Evolutionary conservation across 2,329 filamentous ascomycete species (phyloP).

Genomic region (Teratosphaeria pseudoeucalypti): DNA sequence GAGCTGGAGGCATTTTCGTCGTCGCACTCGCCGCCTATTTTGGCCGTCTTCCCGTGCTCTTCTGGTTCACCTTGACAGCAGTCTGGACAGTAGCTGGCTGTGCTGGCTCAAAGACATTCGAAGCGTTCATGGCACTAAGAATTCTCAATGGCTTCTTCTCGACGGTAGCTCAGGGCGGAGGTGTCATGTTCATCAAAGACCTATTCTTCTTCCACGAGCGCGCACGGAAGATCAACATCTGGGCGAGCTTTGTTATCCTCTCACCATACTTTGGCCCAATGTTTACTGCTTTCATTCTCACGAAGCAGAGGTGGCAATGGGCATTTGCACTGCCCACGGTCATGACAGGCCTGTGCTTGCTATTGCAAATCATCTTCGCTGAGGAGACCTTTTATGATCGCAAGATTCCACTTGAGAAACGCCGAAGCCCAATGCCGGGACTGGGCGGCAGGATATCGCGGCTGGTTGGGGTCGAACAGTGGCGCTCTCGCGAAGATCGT

Average conservation of each 20-base stretch:
- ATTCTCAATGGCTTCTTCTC: constrained; percentile 37
- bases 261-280: constrained; percentile 31
- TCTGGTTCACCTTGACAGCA: constrained; percentile 30
- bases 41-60: constrained; percentile 34
- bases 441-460: constrained; percentile 19
- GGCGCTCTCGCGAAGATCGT: constrained; percentile 20
- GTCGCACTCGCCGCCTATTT: constrained; percentile 34
- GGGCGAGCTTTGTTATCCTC: constrained; percentile 28
- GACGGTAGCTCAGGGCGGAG: constrained; percentile 14
- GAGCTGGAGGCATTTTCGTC: constrained; percentile 30
- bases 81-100: constrained; percentile 26
- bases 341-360: constrained; percentile 20
- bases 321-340: constrained; percentile 39
- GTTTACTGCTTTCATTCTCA: constrained; percentile 42
- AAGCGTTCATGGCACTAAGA: constrained; percentile 32
- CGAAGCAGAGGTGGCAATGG: constrained; percentile 32
- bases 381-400: constrained; percentile 44
- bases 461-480: constrained; percentile 28
- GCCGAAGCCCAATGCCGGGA: background rate
- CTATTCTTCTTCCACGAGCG: constrained; percentile 47
- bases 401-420: background rate
- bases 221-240: constrained; percentile 27
- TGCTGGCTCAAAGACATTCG: constrained; percentile 25
- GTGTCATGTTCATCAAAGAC: constrained; percentile 42
- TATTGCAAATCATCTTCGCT: constrained; percentile 29